Conservation (phyloP, 164 flowering plant species). For the Chloranthus sessilifolius region DNA sequence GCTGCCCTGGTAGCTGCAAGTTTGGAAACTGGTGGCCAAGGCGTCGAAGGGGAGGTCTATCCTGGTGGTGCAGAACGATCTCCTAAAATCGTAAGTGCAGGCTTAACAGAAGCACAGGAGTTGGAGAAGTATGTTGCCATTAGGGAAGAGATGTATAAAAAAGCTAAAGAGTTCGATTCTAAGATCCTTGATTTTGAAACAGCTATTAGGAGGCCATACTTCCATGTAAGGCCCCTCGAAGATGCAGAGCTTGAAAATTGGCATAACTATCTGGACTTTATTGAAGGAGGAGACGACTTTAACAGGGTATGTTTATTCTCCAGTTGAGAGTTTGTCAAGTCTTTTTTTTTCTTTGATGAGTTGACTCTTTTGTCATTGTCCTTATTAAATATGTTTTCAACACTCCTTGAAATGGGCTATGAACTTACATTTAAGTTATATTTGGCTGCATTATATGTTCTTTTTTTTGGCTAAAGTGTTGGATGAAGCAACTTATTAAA, state of each 20-base stretch:
- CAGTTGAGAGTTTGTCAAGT: not conserved
- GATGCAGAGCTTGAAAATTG: slow-evolving; percentile 91
- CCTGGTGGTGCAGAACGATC: slow-evolving; percentile 52
- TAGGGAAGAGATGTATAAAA: slow-evolving; percentile 94
- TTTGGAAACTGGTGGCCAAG: slow-evolving; percentile 36
- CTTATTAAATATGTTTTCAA: slow-evolving; percentile 30
- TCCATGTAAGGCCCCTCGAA: slow-evolving; percentile 93
- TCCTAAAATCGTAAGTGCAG: slow-evolving; percentile 55
- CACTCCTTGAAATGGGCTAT: slow-evolving; percentile 24
- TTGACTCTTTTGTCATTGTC: slow-evolving; percentile 39
- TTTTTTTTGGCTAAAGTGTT: slow-evolving; percentile 85
- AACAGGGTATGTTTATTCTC: slow-evolving; percentile 64
- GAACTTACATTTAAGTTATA: slow-evolving; percentile 89
- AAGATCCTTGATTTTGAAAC: slow-evolving; percentile 96
- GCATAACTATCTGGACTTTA: slow-evolving; percentile 92
- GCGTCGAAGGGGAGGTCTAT: slow-evolving; percentile 55
- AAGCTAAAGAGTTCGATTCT: slow-evolving; percentile 96
- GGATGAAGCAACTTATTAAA: slow-evolving; percentile 86
- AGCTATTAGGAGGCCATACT: slow-evolving; percentile 97
- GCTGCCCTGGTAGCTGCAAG: slow-evolving; percentile 34
- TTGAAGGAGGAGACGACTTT: slow-evolving; percentile 77
- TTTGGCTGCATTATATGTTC: slow-evolving; percentile 85
- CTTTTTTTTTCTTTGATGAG: slow-evolving; percentile 9
- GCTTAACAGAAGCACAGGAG: slow-evolving; percentile 87
- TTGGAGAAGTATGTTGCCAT: slow-evolving; percentile 86